Conservation (phyloP, 1,284 basidiomycete genomes). For the Malassezia dermatis region DNA sequence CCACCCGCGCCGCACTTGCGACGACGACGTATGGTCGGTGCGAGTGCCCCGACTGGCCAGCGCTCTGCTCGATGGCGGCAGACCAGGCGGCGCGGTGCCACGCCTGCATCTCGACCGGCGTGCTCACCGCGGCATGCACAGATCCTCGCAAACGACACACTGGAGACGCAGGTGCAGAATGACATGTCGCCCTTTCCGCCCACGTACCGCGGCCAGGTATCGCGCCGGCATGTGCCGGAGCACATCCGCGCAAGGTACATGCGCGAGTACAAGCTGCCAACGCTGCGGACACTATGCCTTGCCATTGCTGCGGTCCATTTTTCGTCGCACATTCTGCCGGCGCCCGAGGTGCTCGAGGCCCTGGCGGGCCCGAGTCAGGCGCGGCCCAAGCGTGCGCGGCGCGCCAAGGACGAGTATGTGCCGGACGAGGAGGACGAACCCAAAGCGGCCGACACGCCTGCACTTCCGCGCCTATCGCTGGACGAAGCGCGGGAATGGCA, state of each 20-base stretch:
- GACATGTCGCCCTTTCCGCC: conserved; percentile 18
- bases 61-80: not conserved
- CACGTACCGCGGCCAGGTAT: conserved; percentile 13
- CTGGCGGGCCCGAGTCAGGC: not conserved
- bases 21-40: not conserved
- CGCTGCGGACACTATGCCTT: not conserved
- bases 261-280: not conserved
- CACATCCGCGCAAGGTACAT: not conserved
- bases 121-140: not conserved
- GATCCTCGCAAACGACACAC: conserved; percentile 12
- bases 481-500: not conserved
- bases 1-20: not conserved
- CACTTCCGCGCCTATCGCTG: not conserved
- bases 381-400: not conserved
- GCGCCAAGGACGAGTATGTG: conserved; percentile 10
- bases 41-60: not conserved
- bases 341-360: not conserved
- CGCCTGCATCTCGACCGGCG: not conserved
- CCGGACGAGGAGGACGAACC: conserved; percentile 5
- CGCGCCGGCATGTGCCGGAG: conserved; percentile 1
- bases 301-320: conserved; percentile 4
- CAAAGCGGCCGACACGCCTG: not conserved
- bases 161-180: conserved; percentile 16
- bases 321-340: conserved; percentile 15
- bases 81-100: not conserved